Evolutionary conservation across 768 basidiomycete genomes (phyloP), one percentile per base, ranked within the genome.

Genomic region (Boletus pseudo-olivaceus): DNA sequence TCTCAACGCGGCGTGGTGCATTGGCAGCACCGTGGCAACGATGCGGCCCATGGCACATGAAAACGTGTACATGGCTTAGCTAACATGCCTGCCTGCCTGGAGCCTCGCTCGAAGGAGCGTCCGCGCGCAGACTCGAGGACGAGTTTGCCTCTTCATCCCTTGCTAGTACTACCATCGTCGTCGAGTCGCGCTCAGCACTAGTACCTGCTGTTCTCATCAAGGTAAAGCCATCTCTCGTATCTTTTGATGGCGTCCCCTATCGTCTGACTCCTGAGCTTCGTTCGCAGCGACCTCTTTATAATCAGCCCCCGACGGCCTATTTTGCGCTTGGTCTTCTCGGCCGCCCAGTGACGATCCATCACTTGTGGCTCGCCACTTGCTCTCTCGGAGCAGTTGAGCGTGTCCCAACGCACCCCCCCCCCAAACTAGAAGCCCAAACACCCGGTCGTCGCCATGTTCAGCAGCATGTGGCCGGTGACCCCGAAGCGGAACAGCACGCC

Each of bases 41-140:
- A 51, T 46, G 44, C 56, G 11, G 23, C 23, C 23, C 23, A 23
- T 23, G n/a, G 20, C n/a, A 0, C 37, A 32, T 19, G 42, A 43
- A 43, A 61, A 55, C 58, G 49, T 60, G 48, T n/a, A n/a, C n/a
- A n/a, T 41, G 12, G 59, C 59, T 60, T 61, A 60, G 54, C 39
- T 62, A 61, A 60, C 59, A 11, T 0, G 32, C 58, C 48, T 54
- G 33, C 33, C 11, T 33, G 57, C 57, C 23, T 40, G 46, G 15
- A 48, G 33, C 49, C 59, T 51, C 33, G 49, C 56, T 49, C 30
- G 12, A 33, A 33, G 33, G 33, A 3, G 33, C 14, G 11, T 12
- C 33, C 14, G 33, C 11, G 10, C 33, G 33, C 33, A 33, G 33
- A 33, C 14, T 33, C 11, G 14, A 12, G 4, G 11, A 12, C 5